Evolutionary conservation across 2,329 filamentous ascomycete genomes (phyloP), one percentile per base, ranked within the genome.

Genomic region (Pseudogymnoascus sp.): DNA sequence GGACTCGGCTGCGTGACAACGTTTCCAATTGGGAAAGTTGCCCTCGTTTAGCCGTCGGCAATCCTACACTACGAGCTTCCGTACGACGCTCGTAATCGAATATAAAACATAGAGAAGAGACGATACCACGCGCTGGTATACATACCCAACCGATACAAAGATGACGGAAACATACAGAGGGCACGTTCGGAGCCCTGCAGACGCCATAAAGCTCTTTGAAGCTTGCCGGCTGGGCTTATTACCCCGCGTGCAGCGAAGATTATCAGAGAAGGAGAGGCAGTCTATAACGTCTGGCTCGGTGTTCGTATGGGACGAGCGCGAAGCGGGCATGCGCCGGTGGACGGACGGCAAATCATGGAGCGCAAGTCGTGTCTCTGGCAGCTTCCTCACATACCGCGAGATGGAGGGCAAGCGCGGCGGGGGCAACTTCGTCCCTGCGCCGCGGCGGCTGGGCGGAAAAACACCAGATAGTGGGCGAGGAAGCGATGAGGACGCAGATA

Each of bases 281-380:
- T 91, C 91, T 3, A 99, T 99, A 74, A 88, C 91, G 72, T 96
- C 93, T 0, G 94, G 94, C 45, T 99, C 94, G 0, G 93, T 99
- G 3, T 99, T 97, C 71, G 94, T 99, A n/a, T 99, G 94, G 94
- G 94, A 99, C 75, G 94, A 99, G 80, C 83, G 93, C 69, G 94
- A 99, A 79, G 94, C 94, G 10, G 94, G 94, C 68, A 99, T 99
- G 94, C 84, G 94, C 71, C 83, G 94, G 75, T 99, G 94, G 94
- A 99, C 94, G 0, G 94, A 99, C 70, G 94, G 94, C 63, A 99
- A 99, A 75, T 97, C 93, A 37, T 99, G 94, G 94, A 97, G 93
- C 72, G 94, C 94, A 35, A 97, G 93, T 77, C 86, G 94, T 66
- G 94, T 99, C 0, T 97, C 93, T 0, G 94, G 94, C 60, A 97